Evolutionary conservation across 2,329 filamentous ascomycete genomes (phyloP).

Genomic region (Colletotrichum sp.): DNA sequence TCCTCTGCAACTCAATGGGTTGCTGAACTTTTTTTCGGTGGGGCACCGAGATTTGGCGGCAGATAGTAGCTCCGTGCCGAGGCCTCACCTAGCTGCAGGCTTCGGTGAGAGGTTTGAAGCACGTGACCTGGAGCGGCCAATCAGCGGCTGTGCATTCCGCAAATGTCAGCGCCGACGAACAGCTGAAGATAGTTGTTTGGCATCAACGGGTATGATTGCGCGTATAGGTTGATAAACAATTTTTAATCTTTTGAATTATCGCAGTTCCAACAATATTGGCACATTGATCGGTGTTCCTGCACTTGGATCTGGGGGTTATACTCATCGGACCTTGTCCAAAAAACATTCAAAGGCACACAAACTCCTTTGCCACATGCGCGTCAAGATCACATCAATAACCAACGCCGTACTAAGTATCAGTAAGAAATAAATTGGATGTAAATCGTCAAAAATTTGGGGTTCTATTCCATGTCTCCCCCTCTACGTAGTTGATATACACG

Average conservation of each 20-base stretch:
- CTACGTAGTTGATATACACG: constrained; percentile 27
- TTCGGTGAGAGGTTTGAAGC: neutral
- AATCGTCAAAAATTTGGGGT: constrained; percentile 15
- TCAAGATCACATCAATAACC: neutral
- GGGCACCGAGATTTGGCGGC: neutral
- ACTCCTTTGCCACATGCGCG: neutral
- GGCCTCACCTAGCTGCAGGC: neutral
- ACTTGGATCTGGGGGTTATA: neutral
- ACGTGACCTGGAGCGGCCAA: neutral
- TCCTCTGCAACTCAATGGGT: neutral
- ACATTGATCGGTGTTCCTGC: neutral
- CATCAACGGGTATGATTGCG: neutral
- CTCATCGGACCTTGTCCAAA: neutral
- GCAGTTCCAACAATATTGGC: fast-evolving
- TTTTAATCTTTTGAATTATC: neutral
- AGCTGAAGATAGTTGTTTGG: neutral
- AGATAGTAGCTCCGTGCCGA: constrained; percentile 8
- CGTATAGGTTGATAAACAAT: neutral
- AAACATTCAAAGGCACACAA: neutral
- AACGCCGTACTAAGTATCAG: neutral
- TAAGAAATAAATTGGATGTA: neutral
- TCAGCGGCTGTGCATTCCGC: neutral
- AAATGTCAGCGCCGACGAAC: constrained; percentile 10
- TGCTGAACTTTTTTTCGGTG: constrained; percentile 5
- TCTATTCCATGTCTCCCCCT: constrained; percentile 38